Evolutionary conservation across 768 basidiomycete species (phyloP), one percentile per base, ranked within the genome.

Genomic region (Paxillus ammoniavirescens): DNA sequence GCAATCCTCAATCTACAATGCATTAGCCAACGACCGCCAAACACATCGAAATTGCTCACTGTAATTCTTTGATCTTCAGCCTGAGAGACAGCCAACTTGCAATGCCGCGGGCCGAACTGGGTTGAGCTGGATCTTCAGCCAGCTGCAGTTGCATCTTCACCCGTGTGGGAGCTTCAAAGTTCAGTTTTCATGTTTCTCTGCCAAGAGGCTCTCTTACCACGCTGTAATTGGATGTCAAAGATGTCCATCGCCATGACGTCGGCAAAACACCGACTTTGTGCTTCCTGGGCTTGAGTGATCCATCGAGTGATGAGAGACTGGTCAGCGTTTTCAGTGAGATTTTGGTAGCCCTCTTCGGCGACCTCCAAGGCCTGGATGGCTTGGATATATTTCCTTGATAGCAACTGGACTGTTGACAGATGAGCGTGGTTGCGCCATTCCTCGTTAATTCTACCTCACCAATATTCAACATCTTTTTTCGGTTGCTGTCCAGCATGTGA

Each of bases 401-500:
- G n/a, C 5, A 8, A 14, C n/a, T 38, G 5, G 6, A n/a, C 37
- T 38, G 10, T 38, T 8, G 1, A 38, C 7, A 38, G 6, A 6
- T 38, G 1, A 38, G 12, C 4, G 12, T 8, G 6, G 1, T 38
- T 38, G 37, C 21, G 3, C 37, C 12, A 6, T 21, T 3, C 3
- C 37, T 38, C 6, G 2, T 4, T 12, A 1, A 10, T 13, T 10
- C 5, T 1, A 9, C 1, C 51, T 18, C 36, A 66, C 65, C 59
- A 6, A 62, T 62, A 15, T 61, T 51, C 15, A 65, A 52, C 9
- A 65, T 48, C 40, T 72, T 73, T 36, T 69, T 70, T 55, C 61
- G 69, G 36, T 73, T 73, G 0, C 55, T 66, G 26, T 73, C 68
- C 5, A 53, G 50, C 69, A 71, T 72, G 33, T 65, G 56, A 26